Percentiles rank a stretch among this genome's conserved stretches.
Conservation (phyloP, 192 early-diverging fungal genomes). For the Backusella liffmaniae region DNA sequence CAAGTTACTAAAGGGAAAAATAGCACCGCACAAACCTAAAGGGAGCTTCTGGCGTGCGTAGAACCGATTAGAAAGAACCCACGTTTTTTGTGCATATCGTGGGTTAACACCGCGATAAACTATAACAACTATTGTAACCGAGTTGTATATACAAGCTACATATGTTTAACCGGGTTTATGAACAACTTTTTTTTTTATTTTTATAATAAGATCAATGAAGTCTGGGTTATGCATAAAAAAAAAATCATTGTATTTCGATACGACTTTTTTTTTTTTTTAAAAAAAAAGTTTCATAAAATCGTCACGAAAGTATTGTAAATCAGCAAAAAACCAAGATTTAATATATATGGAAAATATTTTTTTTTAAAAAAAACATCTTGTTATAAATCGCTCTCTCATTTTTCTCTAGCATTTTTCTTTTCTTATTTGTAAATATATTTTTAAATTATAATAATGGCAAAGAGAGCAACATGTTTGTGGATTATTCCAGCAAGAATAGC, state of each 20-base stretch:
- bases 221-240: background rate
- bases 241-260: background rate
- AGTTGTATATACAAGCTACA: background rate
- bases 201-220: no score
- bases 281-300: background rate
- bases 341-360: background rate
- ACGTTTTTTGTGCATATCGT: background rate
- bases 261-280: background rate
- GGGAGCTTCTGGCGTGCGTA: background rate
- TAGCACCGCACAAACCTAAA: background rate
- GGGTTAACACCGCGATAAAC: background rate
- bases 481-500: slow-evolving; percentile 26
- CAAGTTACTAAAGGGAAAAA: background rate
- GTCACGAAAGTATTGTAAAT: background rate
- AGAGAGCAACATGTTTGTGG: slow-evolving; percentile 25
- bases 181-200: background rate
- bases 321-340: background rate
- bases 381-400: background rate
- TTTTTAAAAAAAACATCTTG: background rate
- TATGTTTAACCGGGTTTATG: background rate
- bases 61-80: background rate
- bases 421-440: background rate
- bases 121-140: background rate
- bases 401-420: background rate
- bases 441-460: background rate